Percentiles rank a stretch among this genome's conserved stretches.
These are phyloP conservation scores for Ustilago tritici DNA, from an alignment of 1,284 basidiomycete species.

Conservation along the genomic window DNA sequence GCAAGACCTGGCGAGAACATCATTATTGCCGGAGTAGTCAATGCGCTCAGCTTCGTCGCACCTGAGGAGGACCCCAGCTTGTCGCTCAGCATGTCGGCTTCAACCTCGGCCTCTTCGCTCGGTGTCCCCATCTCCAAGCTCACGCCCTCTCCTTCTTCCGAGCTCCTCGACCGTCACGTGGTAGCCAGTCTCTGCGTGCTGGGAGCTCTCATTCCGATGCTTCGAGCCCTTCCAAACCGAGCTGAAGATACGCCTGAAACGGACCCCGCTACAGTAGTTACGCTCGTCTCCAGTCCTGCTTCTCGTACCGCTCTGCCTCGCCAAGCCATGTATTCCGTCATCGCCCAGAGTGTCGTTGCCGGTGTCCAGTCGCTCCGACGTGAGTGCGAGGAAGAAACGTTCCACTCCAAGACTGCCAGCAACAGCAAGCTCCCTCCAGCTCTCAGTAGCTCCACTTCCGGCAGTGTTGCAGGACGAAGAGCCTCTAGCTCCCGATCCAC, in stretches of 20 bases:
- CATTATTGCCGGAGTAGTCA: slow-evolving; percentile 61
- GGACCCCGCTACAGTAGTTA: slow-evolving; percentile 42
- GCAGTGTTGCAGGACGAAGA: slow-evolving; percentile 14
- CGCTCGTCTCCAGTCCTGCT: slow-evolving; percentile 52
- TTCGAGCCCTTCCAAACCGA: slow-evolving; percentile 48
- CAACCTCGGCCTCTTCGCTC: slow-evolving; percentile 23
- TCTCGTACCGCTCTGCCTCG: slow-evolving; percentile 47
- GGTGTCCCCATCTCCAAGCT: slow-evolving; percentile 40
- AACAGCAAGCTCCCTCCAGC: slow-evolving; percentile 35
- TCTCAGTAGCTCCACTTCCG: slow-evolving; percentile 8
- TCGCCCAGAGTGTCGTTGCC: slow-evolving; percentile 54
- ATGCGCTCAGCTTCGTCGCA: slow-evolving; percentile 59
- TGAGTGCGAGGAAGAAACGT: slow-evolving; percentile 52
- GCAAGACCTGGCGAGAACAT: slow-evolving; percentile 62
- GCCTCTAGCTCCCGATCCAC: slow-evolving; percentile 23
- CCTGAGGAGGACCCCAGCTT: slow-evolving; percentile 35
- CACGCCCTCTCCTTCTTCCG: slow-evolving; percentile 32
- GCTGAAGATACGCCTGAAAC: slow-evolving; percentile 21
- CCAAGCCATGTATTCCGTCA: slow-evolving; percentile 52
- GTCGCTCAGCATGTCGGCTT: slow-evolving; percentile 34
- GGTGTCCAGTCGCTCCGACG: slow-evolving; percentile 55
- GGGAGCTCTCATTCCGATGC: slow-evolving; percentile 47
- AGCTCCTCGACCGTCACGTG: slow-evolving; percentile 56
- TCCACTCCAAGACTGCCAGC: slow-evolving; percentile 51
- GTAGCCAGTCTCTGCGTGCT: slow-evolving; percentile 55